Conservation (phyloP, 2,329 filamentous ascomycete genomes). For the Colletotrichum scovillei region DNA sequence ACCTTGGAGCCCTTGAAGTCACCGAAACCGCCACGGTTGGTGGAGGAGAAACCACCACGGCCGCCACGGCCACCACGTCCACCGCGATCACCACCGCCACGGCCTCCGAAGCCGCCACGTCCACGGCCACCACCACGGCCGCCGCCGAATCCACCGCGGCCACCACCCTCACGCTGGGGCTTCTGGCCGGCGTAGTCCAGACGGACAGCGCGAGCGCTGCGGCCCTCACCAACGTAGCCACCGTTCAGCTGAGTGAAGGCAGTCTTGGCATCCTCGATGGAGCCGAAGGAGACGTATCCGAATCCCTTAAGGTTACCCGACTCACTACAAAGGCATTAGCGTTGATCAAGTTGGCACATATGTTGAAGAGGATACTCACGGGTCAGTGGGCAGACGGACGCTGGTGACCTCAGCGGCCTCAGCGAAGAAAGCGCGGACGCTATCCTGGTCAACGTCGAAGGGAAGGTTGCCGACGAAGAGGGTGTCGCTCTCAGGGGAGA, state of each 20-base stretch:
- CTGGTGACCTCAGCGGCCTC: constrained; percentile 78
- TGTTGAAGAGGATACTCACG: constrained; percentile 55
- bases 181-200: constrained; percentile 84
- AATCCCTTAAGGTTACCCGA: constrained; percentile 90
- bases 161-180: constrained; percentile 63
- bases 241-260: constrained; percentile 80
- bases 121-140: constrained; percentile 63
- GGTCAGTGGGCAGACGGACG: constrained; percentile 89
- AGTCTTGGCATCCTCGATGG: constrained; percentile 83
- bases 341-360: neutral
- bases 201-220: constrained; percentile 80
- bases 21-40: constrained; percentile 53
- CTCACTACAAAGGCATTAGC: constrained; percentile 64
- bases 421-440: constrained; percentile 79
- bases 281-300: constrained; percentile 87
- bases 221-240: constrained; percentile 68
- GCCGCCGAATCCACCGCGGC: constrained; percentile 46
- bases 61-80: constrained; percentile 65
- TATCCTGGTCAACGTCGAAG: constrained; percentile 84
- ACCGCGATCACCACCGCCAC: constrained; percentile 59
- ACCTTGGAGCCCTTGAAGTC: constrained; percentile 79
- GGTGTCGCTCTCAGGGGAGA: constrained; percentile 85
- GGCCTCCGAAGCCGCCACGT: constrained; percentile 62
- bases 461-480: constrained; percentile 93
- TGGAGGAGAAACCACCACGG: constrained; percentile 61